A percentile compares a stretch with the other conserved stretches of the same genome.
Conservation (phyloP, 805 yeast genomes). For the Teunomyces gatunensis region DNA sequence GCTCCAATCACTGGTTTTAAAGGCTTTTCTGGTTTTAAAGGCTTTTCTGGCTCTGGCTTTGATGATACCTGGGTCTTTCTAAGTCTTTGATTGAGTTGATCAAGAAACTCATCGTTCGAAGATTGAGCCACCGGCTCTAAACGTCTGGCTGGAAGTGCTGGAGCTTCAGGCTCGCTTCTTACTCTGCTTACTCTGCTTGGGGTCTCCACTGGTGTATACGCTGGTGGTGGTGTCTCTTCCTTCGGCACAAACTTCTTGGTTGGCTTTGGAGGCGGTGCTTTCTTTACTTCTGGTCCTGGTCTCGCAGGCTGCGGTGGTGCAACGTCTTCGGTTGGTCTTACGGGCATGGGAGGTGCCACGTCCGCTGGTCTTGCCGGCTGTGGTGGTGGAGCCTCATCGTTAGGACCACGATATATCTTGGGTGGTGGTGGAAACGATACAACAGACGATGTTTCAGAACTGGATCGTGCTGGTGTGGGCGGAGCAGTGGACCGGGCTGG, state of each 20-base stretch:
- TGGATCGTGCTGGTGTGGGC: not conserved
- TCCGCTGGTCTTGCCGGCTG: not conserved
- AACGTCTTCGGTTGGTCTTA: not conserved
- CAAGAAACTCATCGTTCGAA: not conserved
- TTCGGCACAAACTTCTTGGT: conserved; percentile 24
- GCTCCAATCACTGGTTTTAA: conserved; percentile 9
- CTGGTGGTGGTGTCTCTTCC: conserved; percentile 17
- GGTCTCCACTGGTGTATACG: conserved; percentile 15
- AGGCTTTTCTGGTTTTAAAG: not conserved
- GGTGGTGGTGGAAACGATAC: conserved; percentile 16
- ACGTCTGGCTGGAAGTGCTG: not conserved
- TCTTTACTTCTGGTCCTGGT: conserved; percentile 13
- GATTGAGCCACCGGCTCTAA: not conserved
- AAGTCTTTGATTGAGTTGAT: not conserved
- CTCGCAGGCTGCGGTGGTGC: conserved; percentile 2
- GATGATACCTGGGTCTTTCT: not conserved
- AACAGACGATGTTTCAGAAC: not conserved
- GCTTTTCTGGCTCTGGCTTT: not conserved
- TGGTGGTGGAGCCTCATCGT: not conserved
- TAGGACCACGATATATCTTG: conserved; percentile 7
- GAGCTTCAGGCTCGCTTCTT: not conserved
- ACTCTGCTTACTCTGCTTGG: too few species aligned
- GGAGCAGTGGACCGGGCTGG: not conserved
- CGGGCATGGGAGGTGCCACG: not conserved
- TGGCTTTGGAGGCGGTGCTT: conserved; percentile 45